phyloP scores from a whole-genome alignment of 495 filamentous ascomycete genomes.

The Acidomyces sp. region DNA sequence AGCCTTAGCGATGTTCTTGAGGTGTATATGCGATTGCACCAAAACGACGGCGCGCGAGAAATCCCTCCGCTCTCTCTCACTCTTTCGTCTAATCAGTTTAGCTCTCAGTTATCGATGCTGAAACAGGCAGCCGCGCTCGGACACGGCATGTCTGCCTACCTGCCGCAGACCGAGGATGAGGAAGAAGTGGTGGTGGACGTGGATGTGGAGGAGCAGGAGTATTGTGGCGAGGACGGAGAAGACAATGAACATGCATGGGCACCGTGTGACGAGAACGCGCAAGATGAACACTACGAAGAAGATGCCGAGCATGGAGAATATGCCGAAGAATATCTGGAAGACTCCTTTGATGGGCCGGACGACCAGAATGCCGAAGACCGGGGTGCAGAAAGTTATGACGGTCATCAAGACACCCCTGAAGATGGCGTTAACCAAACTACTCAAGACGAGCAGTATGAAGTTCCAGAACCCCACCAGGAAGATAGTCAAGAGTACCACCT shows the following conservation, averaged over 20 bases:
- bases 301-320: background rate
- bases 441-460: no score
- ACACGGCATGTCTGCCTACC: constrained; percentile 44
- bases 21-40: constrained; percentile 42
- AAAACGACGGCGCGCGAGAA: constrained; percentile 44
- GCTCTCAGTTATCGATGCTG: constrained; percentile 34
- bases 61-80: constrained; percentile 44
- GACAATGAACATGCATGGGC: constrained; percentile 22
- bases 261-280: constrained; percentile 3
- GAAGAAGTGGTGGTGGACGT: no score
- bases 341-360: background rate
- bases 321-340: background rate
- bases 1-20: constrained; percentile 47
- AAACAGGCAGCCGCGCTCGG: constrained; percentile 40
- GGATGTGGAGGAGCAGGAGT: constrained; percentile 20
- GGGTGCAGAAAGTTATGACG: no score
- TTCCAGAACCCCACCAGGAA: no score
- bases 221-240: constrained; percentile 17
- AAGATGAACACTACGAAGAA: background rate
- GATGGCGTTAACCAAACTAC: no score
- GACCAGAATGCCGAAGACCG: background rate
- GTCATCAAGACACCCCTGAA: no score
- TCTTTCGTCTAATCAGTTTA: constrained; percentile 40
- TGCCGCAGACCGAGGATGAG: constrained; percentile 15
- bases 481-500: no score